These are phyloP conservation scores for Aspergillus bombycis DNA, from an alignment of 2,329 filamentous ascomycete genomes.

Conservation along the genomic window DNA sequence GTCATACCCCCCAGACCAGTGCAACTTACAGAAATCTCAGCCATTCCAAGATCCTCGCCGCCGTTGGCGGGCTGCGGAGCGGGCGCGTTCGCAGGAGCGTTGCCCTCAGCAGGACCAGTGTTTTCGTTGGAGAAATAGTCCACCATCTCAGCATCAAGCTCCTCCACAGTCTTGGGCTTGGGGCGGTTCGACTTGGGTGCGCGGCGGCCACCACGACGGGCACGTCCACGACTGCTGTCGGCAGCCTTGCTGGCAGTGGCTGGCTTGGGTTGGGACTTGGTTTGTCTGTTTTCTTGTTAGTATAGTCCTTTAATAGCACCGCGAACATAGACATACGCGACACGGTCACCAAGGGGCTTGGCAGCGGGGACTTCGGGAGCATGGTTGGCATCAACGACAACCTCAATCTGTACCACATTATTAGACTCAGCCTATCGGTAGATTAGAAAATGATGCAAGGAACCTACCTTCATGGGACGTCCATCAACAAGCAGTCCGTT, in stretches of 20 bases:
- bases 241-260: constrained; percentile 74
- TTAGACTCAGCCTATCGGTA: neutral
- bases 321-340: constrained; percentile 60
- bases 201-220: constrained; percentile 53
- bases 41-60: constrained; percentile 58
- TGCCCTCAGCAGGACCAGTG: constrained; percentile 42
- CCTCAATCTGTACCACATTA: constrained; percentile 69
- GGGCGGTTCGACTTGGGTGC: constrained; percentile 65
- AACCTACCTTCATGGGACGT: constrained; percentile 80
- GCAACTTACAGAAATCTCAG: constrained; percentile 57
- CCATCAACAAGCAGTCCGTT: constrained; percentile 91
- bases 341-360: constrained; percentile 81
- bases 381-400: constrained; percentile 78
- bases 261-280: constrained; percentile 78
- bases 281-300: constrained; percentile 50
- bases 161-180: constrained; percentile 88
- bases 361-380: constrained; percentile 69
- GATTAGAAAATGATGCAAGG: constrained; percentile 11
- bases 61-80: constrained; percentile 53
- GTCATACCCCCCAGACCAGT: neutral
- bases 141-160: constrained; percentile 96
- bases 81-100: constrained; percentile 51
- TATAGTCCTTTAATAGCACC: neutral
- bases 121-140: constrained; percentile 74
- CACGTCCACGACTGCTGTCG: constrained; percentile 48